Evolutionary conservation across 345 rosid genomes (phyloP).

Genomic region (Brassica carinata): DNA sequence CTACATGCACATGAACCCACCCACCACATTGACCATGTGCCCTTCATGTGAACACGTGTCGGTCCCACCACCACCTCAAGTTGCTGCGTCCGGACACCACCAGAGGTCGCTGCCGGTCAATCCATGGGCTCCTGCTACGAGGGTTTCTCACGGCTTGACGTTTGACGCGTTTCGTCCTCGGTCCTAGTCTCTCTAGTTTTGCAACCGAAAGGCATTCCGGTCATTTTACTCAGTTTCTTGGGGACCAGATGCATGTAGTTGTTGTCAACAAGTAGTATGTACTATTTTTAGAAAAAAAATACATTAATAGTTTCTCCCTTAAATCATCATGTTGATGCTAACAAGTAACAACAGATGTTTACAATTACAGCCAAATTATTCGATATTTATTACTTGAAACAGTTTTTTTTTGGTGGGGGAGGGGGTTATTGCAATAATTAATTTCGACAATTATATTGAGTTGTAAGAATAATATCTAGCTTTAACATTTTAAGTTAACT

Average conservation of each 20-base stretch:
- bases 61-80: slow-evolving; percentile 65
- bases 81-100: slow-evolving; percentile 36
- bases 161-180: slow-evolving; percentile 59
- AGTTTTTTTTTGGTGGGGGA: background rate
- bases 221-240: slow-evolving; percentile 18
- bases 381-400: background rate
- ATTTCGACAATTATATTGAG: background rate
- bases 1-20: slow-evolving; percentile 99
- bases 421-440: background rate
- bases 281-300: slow-evolving; percentile 17
- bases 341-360: slow-evolving; percentile 21
- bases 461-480: background rate
- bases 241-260: slow-evolving; percentile 30
- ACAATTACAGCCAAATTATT: background rate
- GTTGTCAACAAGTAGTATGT: slow-evolving; percentile 22
- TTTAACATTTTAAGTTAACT: background rate
- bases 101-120: slow-evolving; percentile 50
- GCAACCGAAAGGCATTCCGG: slow-evolving; percentile 21
- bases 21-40: slow-evolving; percentile 98
- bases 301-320: slow-evolving; percentile 3
- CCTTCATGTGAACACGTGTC: slow-evolving; percentile 94
- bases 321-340: slow-evolving; percentile 15
- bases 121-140: slow-evolving; percentile 52
- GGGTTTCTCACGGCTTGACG: slow-evolving; percentile 45
- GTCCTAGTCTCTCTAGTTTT: slow-evolving; percentile 37